Evolutionary conservation across 129 eudicot species (phyloP), one percentile per base, ranked within the genome.

Genomic region (Helichrysum umbraculigerum): DNA sequence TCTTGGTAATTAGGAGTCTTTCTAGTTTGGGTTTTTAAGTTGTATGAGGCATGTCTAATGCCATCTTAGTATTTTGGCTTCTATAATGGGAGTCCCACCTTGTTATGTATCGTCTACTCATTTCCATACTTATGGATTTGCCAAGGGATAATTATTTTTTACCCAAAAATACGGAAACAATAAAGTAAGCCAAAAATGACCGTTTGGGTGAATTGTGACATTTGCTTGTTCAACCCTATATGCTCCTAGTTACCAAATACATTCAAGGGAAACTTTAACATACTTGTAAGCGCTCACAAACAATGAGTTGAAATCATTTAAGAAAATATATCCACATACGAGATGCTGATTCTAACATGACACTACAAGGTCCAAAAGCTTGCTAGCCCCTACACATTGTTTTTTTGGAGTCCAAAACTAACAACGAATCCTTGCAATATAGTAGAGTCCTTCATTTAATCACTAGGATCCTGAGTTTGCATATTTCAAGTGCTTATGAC

Each of bases 151-250:
- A 37, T 37, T 0, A 7, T 7, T 10, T 37, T 6, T 37, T 37
- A 7, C 42, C 42, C 42, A 37, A 37, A 37, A 37, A 7, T 37
- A 37, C 10, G 42, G 42, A 37, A 2, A 37, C 42, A 37, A 6
- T 6, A 37, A 76, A 78, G 52, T 22, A 78, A 59, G 35, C 66
- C 61, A 71, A 78, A 19, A 70, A 33, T 54, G 65, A 15, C 29
- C 4, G 25, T 58, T 39, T 35, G 28, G 17, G 41, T 68, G 42
- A 59, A 16, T 39, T 12, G 58, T 57, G 66, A 20, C n/a, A 61
- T 57, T 25, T 56, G 75, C 33, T 68, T 54, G 30, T 77, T 42
- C 44, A 41, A 47, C 15, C 44, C 59, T 44, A 41, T 39, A 25
- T 2, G 7, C 35, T 69, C 14, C 60, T 29, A 68, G 35, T 41